phyloP scores from a whole-genome alignment of 768 basidiomycete species.

The Sarcomyxa edulis region DNA sequence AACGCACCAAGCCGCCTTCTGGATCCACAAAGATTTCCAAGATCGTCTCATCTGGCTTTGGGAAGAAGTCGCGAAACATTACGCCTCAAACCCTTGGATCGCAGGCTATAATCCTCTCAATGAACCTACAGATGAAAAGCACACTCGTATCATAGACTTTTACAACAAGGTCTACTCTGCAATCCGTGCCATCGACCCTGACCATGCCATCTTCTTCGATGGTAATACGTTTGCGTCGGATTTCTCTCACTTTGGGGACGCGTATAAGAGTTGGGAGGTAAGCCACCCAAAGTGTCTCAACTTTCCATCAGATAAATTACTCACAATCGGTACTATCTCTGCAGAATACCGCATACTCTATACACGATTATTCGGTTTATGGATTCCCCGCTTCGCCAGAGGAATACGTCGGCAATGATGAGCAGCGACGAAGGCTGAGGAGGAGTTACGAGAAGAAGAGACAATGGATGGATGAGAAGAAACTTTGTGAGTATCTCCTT shows the following conservation, averaged over 20 bases:
- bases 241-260: constrained; percentile 70
- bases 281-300: too few species aligned
- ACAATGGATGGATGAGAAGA: constrained; percentile 68
- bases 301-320: too few species aligned
- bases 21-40: constrained; percentile 83
- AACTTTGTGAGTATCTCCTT: too few species aligned
- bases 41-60: constrained; percentile 76
- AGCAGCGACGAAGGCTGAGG: constrained; percentile 46
- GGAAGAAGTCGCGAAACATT: constrained; percentile 70
- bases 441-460: constrained; percentile 70
- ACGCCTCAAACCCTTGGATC: constrained; percentile 76
- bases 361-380: constrained; percentile 71
- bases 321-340: too few species aligned
- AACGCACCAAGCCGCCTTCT: constrained; percentile 67
- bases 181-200: constrained; percentile 64
- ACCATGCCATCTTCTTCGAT: constrained; percentile 77
- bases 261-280: constrained; percentile 56
- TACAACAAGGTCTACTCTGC: constrained; percentile 68
- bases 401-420: constrained; percentile 45
- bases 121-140: constrained; percentile 74
- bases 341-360: constrained; percentile 73
- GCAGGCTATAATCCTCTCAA: constrained; percentile 86
- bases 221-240: constrained; percentile 82
- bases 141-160: constrained; percentile 57
- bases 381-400: constrained; percentile 65